Percentiles rank a stretch among this genome's conserved stretches.
These are phyloP conservation scores for Xylaria scruposa DNA, from an alignment of 495 filamentous ascomycete genomes.

Conservation along the genomic window DNA sequence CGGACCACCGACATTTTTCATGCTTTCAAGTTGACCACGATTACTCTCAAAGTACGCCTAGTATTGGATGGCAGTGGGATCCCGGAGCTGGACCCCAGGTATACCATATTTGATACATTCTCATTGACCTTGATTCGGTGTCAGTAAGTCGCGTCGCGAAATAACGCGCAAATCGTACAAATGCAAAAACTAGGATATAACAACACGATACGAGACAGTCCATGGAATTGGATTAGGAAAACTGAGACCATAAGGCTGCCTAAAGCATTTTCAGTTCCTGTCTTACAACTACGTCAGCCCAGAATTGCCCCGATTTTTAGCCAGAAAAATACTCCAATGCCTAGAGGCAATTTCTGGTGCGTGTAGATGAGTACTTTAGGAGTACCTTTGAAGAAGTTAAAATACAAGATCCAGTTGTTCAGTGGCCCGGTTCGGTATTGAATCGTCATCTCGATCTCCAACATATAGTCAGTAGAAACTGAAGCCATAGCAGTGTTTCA, in stretches of 20 bases:
- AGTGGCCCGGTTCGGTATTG: neutral
- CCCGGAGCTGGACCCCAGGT: neutral
- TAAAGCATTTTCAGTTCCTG: neutral
- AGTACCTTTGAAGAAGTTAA: neutral
- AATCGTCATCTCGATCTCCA: neutral
- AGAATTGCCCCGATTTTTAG: neutral
- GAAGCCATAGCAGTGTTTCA: neutral
- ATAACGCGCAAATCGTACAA: neutral
- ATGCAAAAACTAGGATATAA: neutral
- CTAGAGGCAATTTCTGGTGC: neutral
- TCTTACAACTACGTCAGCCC: neutral
- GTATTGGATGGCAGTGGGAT: neutral
- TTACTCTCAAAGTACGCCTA: neutral
- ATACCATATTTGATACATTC: neutral
- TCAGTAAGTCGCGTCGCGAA: neutral
- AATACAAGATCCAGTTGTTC: neutral
- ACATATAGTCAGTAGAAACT: neutral
- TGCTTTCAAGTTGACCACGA: too few relatives aligned
- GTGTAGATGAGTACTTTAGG: neutral
- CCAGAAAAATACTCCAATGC: neutral
- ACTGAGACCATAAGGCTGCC: neutral
- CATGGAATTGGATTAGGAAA: neutral
- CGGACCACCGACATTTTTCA: too few relatives aligned
- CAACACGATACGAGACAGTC: neutral
- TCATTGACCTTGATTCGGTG: neutral